Conservation (phyloP, 768 basidiomycete species). For the Mycena vulgaris region DNA sequence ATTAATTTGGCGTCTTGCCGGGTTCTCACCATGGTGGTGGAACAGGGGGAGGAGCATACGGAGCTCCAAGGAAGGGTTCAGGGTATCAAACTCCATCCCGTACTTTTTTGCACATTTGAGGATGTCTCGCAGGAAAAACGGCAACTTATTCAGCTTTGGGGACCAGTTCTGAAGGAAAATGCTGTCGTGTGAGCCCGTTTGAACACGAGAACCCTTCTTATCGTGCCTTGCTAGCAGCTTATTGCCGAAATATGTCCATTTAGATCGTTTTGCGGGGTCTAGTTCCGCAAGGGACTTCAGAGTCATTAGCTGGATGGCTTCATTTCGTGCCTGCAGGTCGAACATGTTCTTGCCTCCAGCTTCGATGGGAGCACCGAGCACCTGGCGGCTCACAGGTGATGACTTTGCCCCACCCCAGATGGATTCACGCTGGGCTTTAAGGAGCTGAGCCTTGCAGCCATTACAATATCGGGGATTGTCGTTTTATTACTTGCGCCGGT, state of each 20-base stretch:
- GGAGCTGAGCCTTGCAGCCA: too few relatives aligned
- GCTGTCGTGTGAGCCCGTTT: conserved; percentile 26
- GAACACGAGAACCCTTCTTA: conserved; percentile 6
- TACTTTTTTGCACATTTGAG: conserved; percentile 42
- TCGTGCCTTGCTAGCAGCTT: conserved; percentile 32
- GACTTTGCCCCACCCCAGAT: too few relatives aligned
- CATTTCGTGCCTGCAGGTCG: too few relatives aligned
- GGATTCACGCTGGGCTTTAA: too few relatives aligned
- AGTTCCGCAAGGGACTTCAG: too few relatives aligned
- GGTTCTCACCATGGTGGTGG: conserved; percentile 11
- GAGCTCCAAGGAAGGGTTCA: conserved; percentile 13
- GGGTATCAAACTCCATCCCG: conserved; percentile 33
- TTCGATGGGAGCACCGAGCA: too few relatives aligned
- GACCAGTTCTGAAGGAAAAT: conserved; percentile 49
- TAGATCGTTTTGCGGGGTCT: conserved; percentile 32
- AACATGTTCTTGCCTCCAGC: too few relatives aligned
- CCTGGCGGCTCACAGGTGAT: too few relatives aligned
- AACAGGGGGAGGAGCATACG: neutral
- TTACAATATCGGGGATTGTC: too few relatives aligned
- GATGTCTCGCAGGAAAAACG: conserved; percentile 36
- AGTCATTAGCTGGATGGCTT: too few relatives aligned
- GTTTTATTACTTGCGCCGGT: too few relatives aligned
- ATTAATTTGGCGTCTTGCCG: neutral
- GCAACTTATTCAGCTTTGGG: conserved; percentile 13
- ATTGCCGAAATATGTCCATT: conserved; percentile 50